A percentile compares a stretch with the other conserved stretches of the same genome.
Conservation (phyloP, 1,284 basidiomycete species). For the Microbotryomycetes sp. region DNA sequence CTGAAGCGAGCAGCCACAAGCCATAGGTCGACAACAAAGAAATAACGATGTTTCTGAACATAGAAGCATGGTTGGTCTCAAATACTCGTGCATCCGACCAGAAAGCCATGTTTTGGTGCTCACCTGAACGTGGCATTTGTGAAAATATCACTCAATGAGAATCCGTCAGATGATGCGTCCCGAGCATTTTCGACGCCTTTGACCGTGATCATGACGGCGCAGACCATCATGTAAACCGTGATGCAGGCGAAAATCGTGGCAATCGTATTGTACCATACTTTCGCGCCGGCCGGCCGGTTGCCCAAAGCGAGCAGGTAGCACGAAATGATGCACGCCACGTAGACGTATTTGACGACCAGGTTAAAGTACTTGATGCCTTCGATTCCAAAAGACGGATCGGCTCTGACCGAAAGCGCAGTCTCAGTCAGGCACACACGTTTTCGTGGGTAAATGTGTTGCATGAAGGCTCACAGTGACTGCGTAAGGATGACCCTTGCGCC, state of each 20-base stretch:
- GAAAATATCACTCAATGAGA: constrained; percentile 56
- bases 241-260: constrained; percentile 79
- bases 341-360: constrained; percentile 72
- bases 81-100: background rate
- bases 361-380: constrained; percentile 55
- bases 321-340: constrained; percentile 52
- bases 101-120: background rate
- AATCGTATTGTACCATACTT: constrained; percentile 69
- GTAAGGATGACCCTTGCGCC: constrained; percentile 59
- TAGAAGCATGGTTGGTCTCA: background rate
- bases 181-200: constrained; percentile 55
- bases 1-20: constrained; percentile 67
- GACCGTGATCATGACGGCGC: constrained; percentile 69
- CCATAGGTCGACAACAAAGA: constrained; percentile 80
- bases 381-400: constrained; percentile 58
- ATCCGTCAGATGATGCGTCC: constrained; percentile 45
- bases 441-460: no score
- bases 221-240: constrained; percentile 84
- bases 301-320: constrained; percentile 83
- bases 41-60: constrained; percentile 60
- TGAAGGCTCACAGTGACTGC: constrained; percentile 48
- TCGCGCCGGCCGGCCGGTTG: constrained; percentile 81
- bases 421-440: no score
- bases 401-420: no score
- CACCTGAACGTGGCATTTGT: constrained; percentile 64